Evolutionary conservation across 1,284 basidiomycete species (phyloP).

Genomic region (Leccinum subrobustum): DNA sequence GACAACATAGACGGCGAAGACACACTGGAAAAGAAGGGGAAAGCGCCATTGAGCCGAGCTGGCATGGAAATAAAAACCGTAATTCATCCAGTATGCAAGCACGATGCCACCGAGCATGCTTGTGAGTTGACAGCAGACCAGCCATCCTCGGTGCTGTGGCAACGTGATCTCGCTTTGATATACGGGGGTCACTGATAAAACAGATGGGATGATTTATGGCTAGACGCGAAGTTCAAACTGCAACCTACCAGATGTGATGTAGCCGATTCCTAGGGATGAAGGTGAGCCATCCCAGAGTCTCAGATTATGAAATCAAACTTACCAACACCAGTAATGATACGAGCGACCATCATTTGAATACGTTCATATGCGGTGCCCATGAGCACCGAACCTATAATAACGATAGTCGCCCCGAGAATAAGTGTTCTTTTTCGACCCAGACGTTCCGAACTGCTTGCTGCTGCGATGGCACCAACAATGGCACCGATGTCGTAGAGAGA

Average conservation of each 20-base stretch:
- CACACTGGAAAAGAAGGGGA: slow-evolving; percentile 15
- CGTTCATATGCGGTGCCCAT: slow-evolving; percentile 17
- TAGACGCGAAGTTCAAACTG: neutral
- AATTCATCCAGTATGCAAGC: slow-evolving; percentile 20
- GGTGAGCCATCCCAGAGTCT: neutral
- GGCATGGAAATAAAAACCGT: slow-evolving; percentile 17
- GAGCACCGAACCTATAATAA: slow-evolving; percentile 15
- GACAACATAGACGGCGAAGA: slow-evolving; percentile 18
- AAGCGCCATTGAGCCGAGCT: slow-evolving; percentile 17
- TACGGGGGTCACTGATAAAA: slow-evolving; percentile 11
- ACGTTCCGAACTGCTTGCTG: slow-evolving; percentile 15
- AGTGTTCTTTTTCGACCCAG: slow-evolving; percentile 16
- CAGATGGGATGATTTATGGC: neutral
- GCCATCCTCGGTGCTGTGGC: slow-evolving; percentile 19
- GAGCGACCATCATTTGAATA: slow-evolving; percentile 18
- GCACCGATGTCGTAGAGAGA: slow-evolving; percentile 19
- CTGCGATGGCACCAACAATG: slow-evolving; percentile 13
- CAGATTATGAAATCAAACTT: neutral
- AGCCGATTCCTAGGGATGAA: slow-evolving; percentile 12
- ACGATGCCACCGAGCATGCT: slow-evolving; percentile 15
- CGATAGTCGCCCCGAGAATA: slow-evolving; percentile 9
- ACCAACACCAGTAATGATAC: slow-evolving; percentile 16
- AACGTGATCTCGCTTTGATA: slow-evolving; percentile 19
- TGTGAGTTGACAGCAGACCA: slow-evolving; percentile 17
- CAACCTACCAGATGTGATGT: slow-evolving; percentile 14